Evolutionary conservation across 2,329 filamentous ascomycete species (phyloP).

Genomic region (Epichloe scottii): DNA sequence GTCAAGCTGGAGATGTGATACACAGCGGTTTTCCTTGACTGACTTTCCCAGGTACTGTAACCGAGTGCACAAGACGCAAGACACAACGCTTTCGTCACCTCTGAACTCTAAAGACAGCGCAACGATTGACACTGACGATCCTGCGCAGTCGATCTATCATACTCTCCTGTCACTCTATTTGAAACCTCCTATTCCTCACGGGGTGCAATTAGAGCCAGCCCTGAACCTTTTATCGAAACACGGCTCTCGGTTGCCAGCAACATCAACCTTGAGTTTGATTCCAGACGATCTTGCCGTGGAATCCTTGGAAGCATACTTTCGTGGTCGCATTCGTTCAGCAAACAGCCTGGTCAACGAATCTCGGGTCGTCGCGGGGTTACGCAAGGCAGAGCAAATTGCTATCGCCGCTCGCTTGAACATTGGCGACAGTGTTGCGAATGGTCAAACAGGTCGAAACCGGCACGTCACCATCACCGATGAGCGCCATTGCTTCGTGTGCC

Average conservation of each 20-base stretch:
- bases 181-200: slow-evolving; percentile 60
- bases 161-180: slow-evolving; percentile 84
- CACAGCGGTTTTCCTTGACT: slow-evolving; percentile 6
- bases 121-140: slow-evolving; percentile 30
- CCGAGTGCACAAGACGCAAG: slow-evolving; percentile 56
- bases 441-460: slow-evolving; percentile 41
- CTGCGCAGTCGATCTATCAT: slow-evolving; percentile 74
- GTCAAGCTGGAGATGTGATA: neutral
- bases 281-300: slow-evolving; percentile 66
- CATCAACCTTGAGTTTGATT: slow-evolving; percentile 74
- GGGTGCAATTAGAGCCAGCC: slow-evolving; percentile 64
- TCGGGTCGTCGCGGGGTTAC: slow-evolving; percentile 62
- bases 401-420: slow-evolving; percentile 62
- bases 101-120: slow-evolving; percentile 21
- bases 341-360: slow-evolving; percentile 73
- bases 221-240: slow-evolving; percentile 83
- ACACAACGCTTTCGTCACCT: slow-evolving; percentile 25
- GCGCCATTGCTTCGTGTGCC: slow-evolving; percentile 79
- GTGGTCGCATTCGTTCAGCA: slow-evolving; percentile 74
- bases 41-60: slow-evolving; percentile 63
- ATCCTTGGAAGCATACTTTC: slow-evolving; percentile 82
- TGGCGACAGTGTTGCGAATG: slow-evolving; percentile 48
- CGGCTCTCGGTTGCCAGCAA: slow-evolving; percentile 78
- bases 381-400: slow-evolving; percentile 67
- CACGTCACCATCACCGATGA: slow-evolving; percentile 80